These are phyloP conservation scores for Heliamphora exappendiculata DNA, from an alignment of 148 eudicot species.

Conservation along the genomic window DNA sequence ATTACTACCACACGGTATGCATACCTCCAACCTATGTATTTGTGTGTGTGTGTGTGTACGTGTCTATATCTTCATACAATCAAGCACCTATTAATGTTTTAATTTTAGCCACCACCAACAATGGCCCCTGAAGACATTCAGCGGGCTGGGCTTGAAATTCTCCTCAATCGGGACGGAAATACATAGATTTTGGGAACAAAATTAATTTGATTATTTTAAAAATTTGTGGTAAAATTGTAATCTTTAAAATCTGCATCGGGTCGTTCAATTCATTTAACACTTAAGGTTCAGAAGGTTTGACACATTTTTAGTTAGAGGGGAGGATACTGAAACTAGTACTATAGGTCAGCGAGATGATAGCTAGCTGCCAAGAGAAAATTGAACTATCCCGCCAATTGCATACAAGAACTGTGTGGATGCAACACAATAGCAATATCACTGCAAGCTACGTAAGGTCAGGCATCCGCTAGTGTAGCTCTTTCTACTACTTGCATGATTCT, in stretches of 20 bases:
- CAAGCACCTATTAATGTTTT: neutral
- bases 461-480: neutral
- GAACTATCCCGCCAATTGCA: neutral
- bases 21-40: neutral
- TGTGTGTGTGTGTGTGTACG: neutral
- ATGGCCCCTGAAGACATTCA: neutral
- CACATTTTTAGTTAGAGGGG: neutral
- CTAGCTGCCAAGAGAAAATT: conserved; percentile 8
- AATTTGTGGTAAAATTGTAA: neutral
- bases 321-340: neutral
- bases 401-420: neutral
- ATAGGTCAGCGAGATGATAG: neutral
- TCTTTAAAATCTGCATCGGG: neutral
- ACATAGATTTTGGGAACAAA: neutral
- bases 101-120: neutral
- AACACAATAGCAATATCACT: neutral
- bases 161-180: neutral
- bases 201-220: neutral
- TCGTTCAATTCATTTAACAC: neutral
- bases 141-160: neutral
- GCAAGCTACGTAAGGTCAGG: neutral
- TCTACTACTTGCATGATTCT: neutral
- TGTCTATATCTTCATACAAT: neutral
- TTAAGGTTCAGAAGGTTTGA: neutral
- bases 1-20: neutral